Evolutionary conservation across 2,329 filamentous ascomycete genomes (phyloP), one percentile per base, ranked within the genome.

Genomic region (Penicillium sclerotiorum): DNA sequence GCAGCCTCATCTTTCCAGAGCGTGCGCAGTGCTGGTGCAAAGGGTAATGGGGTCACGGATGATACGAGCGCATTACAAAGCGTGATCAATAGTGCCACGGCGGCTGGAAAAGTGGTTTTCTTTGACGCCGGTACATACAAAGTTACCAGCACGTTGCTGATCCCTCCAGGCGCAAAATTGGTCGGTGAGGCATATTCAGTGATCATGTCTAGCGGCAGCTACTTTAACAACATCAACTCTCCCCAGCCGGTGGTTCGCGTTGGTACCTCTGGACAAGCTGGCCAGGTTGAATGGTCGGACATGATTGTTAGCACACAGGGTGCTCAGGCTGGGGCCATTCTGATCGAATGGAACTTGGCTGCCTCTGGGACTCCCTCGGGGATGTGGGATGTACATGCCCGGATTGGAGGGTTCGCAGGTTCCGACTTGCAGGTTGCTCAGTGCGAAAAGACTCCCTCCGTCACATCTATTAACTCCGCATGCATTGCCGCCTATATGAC

Each of bases 11-110:
- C 25, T n/a, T 47, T 47, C 15, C n/a, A n/a, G n/a, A n/a, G n/a
- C n/a, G n/a, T n/a, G n/a, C n/a, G n/a, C n/a, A n/a, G n/a, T n/a
- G 35, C 50, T 12, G 48, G 48, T 53, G 70, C 70, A 3, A 71
- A 57, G 37, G 81, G 80, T 28, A 75, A 84, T 61, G 82, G 79
- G 11, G 61, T 64, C 1, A 76, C 78, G 1, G 81, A 84, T 64
- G 56, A 59, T 9, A 21, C 35, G 7, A 38, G 17, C 8, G 35
- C 17, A 13, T 20, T 20, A 12, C 35, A 38, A 38, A 20, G 17
- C 18, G 25, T 23, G 6, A 47, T 47, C 45, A 47, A 47, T 17
- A 22, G 15, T 38, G 40, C 39, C 25, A 30, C 27, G 13, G 32
- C 32, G 3, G 30, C 23, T 20, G 47, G 47, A 4, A 2, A 35